Evolutionary conservation across 164 flowering plant genomes (phyloP), one percentile per base, ranked within the genome.

Genomic region (Macadamia tetraphylla): DNA sequence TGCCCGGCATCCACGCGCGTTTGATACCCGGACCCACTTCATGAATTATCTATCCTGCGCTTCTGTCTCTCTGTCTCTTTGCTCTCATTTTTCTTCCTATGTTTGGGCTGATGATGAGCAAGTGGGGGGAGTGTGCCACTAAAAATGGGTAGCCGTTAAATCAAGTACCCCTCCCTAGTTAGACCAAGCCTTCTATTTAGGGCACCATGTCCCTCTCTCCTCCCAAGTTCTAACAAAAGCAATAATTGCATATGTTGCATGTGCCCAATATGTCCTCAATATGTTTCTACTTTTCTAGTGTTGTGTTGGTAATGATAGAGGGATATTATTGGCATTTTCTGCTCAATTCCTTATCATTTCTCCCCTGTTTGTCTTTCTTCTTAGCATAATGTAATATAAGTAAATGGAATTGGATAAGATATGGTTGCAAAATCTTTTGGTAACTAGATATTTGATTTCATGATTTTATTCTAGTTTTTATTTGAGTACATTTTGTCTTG

Each of bases 1-100:
- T 73, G 77, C 69, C 72, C 31, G 61, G 70, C 76, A 75, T 74
- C 78, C 73, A 74, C 67, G 74, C 71, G 73, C 73, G 59, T 17
- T 60, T 29, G 58, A 46, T 60, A 31, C 42, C 6, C 63, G 75
- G 71, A 9, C 60, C 73, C 58, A 60, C 56, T 12, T 23, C 23
- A 0, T 60, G 18, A 15, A 59, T 49, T 46, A 10, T 65, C 14
- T 32, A 40, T 56, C 43, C 46, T 65, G 58, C 59, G 46, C 61
- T 42, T 61, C 56, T 71, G 58, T 64, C 31, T 52, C 55, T 58
- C n/a, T 35, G 6, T 58, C 52, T 40, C 61, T 60, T 8, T 11
- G 30, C 23, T 35, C 14, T 15, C 10, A 13, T 63, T 5, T 35
- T 35, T 35, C 40, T 35, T 35, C 40, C 40, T 35, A 2, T 35